A percentile compares a stretch with the other conserved stretches of the same genome.
Evolutionary conservation across 73 alveolate species (phyloP).

Genomic region (Stentor coeruleus): DNA sequence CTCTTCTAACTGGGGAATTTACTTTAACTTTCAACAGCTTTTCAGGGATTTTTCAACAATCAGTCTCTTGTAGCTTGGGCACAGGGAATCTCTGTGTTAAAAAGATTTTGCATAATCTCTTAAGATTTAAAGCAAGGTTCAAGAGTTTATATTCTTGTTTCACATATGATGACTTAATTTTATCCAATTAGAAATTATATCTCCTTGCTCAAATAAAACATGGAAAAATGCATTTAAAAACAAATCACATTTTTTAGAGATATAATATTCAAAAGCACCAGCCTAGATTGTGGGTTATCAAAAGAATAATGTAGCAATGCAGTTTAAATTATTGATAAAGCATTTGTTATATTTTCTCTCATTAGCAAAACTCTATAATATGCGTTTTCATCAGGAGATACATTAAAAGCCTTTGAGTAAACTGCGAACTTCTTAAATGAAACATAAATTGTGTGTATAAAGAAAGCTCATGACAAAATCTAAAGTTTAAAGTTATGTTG

Average conservation of each 20-base stretch:
- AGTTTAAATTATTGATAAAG: conserved; percentile 99
- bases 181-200: conserved; percentile 85
- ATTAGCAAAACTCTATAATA: conserved; percentile 83
- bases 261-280: conserved; percentile 81
- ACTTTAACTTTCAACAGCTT: conserved; percentile 73
- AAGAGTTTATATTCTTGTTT: conserved; percentile 75
- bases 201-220: conserved; percentile 91
- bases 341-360: conserved; percentile 94
- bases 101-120: conserved; percentile 86
- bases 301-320: conserved; percentile 71
- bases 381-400: conserved; percentile 96
- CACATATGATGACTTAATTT: conserved; percentile 79
- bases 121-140: conserved; percentile 78
- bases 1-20: conserved; percentile 63
- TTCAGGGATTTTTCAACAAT: conserved; percentile 84
- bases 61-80: conserved; percentile 75
- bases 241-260: conserved; percentile 88
- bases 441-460: conserved; percentile 95
- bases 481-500: conserved; percentile 80
- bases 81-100: conserved; percentile 83
- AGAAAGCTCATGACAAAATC: conserved; percentile 71
- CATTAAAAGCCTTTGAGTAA: conserved; percentile 93
- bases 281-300: conserved; percentile 23
- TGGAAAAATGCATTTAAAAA: conserved; percentile 94
- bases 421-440: conserved; percentile 90